Base-by-base conservation (phyloP, 2,329 filamentous ascomycete genomes). In the Didymella exigua region DNA sequence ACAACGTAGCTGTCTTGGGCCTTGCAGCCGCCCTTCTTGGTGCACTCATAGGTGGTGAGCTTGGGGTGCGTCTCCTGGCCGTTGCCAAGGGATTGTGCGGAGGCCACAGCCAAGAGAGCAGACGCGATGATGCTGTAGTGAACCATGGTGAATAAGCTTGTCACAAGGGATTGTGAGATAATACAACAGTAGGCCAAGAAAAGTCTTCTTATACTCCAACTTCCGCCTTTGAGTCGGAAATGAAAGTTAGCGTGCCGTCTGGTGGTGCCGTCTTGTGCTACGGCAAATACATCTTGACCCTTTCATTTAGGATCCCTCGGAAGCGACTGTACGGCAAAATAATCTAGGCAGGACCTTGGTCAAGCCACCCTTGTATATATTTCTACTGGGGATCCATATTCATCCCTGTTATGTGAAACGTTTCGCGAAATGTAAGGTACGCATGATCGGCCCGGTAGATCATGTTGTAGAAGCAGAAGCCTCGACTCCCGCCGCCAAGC, bases 41-140 rank as follows among this genome's bases (percentile, higher is more conserved):
- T 83, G 72, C 82, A 85, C 56, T 79, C 77, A 67, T 76, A 83
- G 2, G 82, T 84, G 3, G 74, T 77, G 46, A 85, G 68, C 61
- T 76, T 76, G 27, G 82, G 82, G 49, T 84, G 82, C 21, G 76
- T 74, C 62, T 84, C 81, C 5, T 76, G 52, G 8, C 58, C 67
- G 4, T 58, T 65, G 42, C 71, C 69, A 7, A 63, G 65, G 4
- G 70, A 66, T 50, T 75, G 72, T 16, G 72, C 72, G 33, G 61
- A 49, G 8, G 61, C 65, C 37, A 73, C 47, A 30, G 65, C 65
- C 31, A 72, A 42, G 19, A 75, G 56, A 29, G 67, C 49, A 13
- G 67, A 63, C 24, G 61, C 61, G 30, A 72, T 36, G 29, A 74
- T 45, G 3, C 59, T 42, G 52, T 67, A 68, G 11, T 63, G 63